Percentiles rank a stretch among this genome's conserved stretches.
Evolutionary conservation across 129 eudicot genomes (phyloP).

Genomic region (Rutidosis leptorrhynchoides): DNA sequence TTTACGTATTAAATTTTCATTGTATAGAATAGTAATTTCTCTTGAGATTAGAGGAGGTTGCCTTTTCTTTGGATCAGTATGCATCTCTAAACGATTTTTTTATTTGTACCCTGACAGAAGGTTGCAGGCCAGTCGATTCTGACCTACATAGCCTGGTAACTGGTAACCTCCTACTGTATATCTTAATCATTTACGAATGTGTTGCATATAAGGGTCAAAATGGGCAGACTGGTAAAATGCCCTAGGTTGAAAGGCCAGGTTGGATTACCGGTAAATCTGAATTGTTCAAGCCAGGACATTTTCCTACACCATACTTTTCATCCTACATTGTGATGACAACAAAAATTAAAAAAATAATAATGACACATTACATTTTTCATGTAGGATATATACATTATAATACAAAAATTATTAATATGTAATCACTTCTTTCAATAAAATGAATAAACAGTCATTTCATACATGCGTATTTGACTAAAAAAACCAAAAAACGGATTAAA

Average conservation of each 20-base stretch:
- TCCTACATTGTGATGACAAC: no score
- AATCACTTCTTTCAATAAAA: no score
- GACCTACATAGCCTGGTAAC: conserved; percentile 95
- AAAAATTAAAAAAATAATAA: no score
- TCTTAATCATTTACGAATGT: conserved; percentile 6
- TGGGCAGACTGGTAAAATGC: neutral
- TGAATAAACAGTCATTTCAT: no score
- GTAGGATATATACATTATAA: no score
- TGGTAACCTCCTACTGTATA: conserved; percentile 60
- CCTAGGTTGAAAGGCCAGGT: neutral
- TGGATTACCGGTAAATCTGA: no score
- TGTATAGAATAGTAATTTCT: conserved; percentile 3
- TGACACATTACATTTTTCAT: no score
- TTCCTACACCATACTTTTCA: no score
- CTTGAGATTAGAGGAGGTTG: conserved; percentile 82
- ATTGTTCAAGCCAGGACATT: no score
- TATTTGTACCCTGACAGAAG: conserved; percentile 74
- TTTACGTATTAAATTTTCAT: neutral
- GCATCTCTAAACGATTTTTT: conserved; percentile 68
- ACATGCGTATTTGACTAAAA: no score
- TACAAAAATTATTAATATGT: no score
- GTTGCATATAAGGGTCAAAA: neutral
- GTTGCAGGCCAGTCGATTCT: conserved; percentile 78
- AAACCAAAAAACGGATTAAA: no score
- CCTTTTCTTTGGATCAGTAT: conserved; percentile 80